Evolutionary conservation across 2,329 filamentous ascomycete genomes (phyloP).

Genomic region (Nigrospora oryzae): DNA sequence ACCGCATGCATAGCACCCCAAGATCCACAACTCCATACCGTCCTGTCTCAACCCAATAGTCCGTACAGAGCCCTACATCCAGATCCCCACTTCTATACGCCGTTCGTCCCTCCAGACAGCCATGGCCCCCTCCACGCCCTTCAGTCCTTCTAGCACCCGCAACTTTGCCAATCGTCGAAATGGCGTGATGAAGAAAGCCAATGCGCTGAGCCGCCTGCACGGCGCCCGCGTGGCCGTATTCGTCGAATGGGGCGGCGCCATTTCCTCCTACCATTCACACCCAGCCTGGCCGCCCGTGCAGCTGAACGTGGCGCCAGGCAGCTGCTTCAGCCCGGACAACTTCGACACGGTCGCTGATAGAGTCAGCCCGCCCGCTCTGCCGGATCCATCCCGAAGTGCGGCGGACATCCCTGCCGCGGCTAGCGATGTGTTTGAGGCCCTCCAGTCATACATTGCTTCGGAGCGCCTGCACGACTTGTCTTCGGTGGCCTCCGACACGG

Average conservation of each 20-base stretch:
- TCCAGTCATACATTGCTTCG: too few relatives aligned
- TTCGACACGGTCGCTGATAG: not conserved
- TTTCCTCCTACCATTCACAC: not conserved
- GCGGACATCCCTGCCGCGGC: too few relatives aligned
- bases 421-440: too few relatives aligned
- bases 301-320: not conserved
- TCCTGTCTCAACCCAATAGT: too few relatives aligned
- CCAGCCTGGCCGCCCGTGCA: not conserved
- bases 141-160: not conserved
- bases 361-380: not conserved
- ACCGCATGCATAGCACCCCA: too few relatives aligned
- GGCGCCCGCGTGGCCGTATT: not conserved
- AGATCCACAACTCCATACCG: too few relatives aligned
- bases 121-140: too few relatives aligned
- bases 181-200: conserved; percentile 1
- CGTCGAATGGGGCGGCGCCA: not conserved
- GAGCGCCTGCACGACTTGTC: too few relatives aligned
- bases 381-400: not conserved
- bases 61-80: too few relatives aligned
- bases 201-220: not conserved
- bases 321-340: not conserved
- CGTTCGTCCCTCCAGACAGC: too few relatives aligned
- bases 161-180: not conserved
- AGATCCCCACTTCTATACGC: too few relatives aligned
- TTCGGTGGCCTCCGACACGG: too few relatives aligned